Base-by-base conservation (phyloP, 768 basidiomycete genomes). In the Tulasnella sp. region DNA sequence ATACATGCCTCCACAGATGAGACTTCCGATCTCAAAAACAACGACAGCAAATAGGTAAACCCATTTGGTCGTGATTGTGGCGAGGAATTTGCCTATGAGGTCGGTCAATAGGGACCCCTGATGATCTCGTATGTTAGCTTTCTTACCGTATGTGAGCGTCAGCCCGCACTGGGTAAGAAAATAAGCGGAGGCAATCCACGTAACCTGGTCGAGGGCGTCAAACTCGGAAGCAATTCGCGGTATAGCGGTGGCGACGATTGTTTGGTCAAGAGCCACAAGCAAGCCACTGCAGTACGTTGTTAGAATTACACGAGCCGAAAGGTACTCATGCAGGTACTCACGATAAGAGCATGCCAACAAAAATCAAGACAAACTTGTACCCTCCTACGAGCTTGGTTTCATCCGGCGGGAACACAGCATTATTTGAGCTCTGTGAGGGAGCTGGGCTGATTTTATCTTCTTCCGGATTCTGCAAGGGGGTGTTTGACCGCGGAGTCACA, bases 21-120 rank as follows among this genome's bases (percentile, higher is more conserved):
- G 75, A 0, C 80, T 81, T 3, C 85, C 84, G 29, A 84, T 74
- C 74, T 85, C 84, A 75, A 84, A 84, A 68, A 83, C 74, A 76
- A 74, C 42, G 44, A 78, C 74, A 12, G 73, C 67, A n/a, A 62
- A 42, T 19, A 77, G 44, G 64, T 74, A 78, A 19, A 79, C 78
- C 63, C 67, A 76, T 73, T 82, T 82, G 11, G 79, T 79, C 3
- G 78, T 74, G 44, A 73, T 75, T 65, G 62, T 41, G 39, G 41
- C 26, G 32, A 73, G 69, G 68, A 73, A 6, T 73, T 72, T 19
- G 19, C 72, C 74, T 66, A 35, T 29, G 37, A 37, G 42, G 78
- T 44, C n/a, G 74, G 44, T 73, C 76, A 67, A 71, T 59, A 37
- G 69, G 19, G n/a, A 73, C 42, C 17, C 44, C 5, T 72, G 32